These are phyloP conservation scores for Cladobotryum protrusum DNA, from an alignment of 2,329 filamentous ascomycete species.

Conservation along the genomic window DNA sequence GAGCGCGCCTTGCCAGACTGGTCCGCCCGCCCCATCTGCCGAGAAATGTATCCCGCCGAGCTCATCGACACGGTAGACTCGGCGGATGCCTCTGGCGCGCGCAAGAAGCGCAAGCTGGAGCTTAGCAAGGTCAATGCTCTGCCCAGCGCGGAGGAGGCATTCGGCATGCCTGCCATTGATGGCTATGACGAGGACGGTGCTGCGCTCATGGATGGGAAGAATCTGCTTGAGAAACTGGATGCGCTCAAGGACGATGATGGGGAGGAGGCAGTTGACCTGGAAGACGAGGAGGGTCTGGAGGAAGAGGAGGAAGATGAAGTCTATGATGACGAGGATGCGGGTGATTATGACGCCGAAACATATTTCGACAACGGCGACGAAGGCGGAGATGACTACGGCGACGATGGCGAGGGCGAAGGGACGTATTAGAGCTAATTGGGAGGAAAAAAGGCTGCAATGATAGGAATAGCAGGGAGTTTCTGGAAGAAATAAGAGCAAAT, in stretches of 20 bases:
- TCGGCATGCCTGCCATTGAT: constrained; percentile 30
- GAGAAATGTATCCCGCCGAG: constrained; percentile 50
- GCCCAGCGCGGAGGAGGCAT: constrained; percentile 46
- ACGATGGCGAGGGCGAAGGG: constrained; percentile 44
- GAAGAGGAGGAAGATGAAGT: constrained; percentile 44
- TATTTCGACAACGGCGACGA: constrained; percentile 56
- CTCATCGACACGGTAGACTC: constrained; percentile 48
- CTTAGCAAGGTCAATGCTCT: constrained; percentile 42
- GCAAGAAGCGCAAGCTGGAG: constrained; percentile 40
- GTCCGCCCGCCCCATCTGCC: constrained; percentile 41
- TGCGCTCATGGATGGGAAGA: constrained; percentile 26
- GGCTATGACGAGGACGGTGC: constrained; percentile 24
- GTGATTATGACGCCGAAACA: constrained; percentile 55
- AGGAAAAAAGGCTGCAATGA: not conserved
- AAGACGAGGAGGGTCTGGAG: constrained; percentile 44
- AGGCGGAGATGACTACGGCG: constrained; percentile 45
- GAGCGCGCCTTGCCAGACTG: constrained; percentile 51
- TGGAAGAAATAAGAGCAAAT: not conserved
- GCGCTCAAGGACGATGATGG: constrained; percentile 45
- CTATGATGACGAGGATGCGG: constrained; percentile 53
- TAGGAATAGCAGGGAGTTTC: not conserved
- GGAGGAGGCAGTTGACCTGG: constrained; percentile 42
- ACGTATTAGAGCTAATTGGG: constrained; percentile 25
- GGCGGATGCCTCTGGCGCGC: constrained; percentile 25
- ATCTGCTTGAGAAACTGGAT: constrained; percentile 39